Evolutionary conservation across 331 rosid genomes (phyloP).

Genomic region (Erythrophleum ivorense): DNA sequence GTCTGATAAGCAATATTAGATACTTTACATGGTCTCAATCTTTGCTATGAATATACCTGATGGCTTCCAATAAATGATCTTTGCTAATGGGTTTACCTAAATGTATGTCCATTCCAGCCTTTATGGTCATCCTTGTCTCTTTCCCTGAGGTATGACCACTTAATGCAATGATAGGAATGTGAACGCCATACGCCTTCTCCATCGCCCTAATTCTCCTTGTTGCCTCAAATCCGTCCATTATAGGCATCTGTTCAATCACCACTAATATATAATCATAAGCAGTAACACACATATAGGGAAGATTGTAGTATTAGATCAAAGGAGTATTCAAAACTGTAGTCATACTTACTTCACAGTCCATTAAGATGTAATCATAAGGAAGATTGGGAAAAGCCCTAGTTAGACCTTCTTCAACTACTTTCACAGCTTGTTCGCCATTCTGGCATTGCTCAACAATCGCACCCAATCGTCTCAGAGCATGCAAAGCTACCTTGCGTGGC

Average conservation of each 20-base stretch:
- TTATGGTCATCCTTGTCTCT: slow-evolving; percentile 40
- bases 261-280: neutral
- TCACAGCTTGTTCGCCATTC: slow-evolving; percentile 67
- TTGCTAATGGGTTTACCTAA: slow-evolving; percentile 55
- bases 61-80: slow-evolving; percentile 50
- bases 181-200: slow-evolving; percentile 50
- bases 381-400: slow-evolving; percentile 22
- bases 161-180: slow-evolving; percentile 72
- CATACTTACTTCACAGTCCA: slow-evolving; percentile 73
- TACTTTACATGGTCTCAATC: neutral
- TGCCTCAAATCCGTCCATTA: slow-evolving; percentile 72
- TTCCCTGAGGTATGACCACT: slow-evolving; percentile 51
- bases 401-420: slow-evolving; percentile 48
- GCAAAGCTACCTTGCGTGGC: slow-evolving; percentile 42
- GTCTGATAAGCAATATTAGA: too few species aligned
- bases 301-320: neutral
- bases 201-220: slow-evolving; percentile 57
- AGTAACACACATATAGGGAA: neutral
- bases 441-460: slow-evolving; percentile 56
- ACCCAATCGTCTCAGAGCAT: slow-evolving; percentile 49
- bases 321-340: neutral
- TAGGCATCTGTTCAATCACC: slow-evolving; percentile 59
- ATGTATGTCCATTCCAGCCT: slow-evolving; percentile 72
- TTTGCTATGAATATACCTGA: slow-evolving; percentile 28
- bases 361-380: slow-evolving; percentile 72